These are phyloP conservation scores for Pilaira anomala DNA, from an alignment of 192 early-diverging fungal genomes.

Conservation along the genomic window DNA sequence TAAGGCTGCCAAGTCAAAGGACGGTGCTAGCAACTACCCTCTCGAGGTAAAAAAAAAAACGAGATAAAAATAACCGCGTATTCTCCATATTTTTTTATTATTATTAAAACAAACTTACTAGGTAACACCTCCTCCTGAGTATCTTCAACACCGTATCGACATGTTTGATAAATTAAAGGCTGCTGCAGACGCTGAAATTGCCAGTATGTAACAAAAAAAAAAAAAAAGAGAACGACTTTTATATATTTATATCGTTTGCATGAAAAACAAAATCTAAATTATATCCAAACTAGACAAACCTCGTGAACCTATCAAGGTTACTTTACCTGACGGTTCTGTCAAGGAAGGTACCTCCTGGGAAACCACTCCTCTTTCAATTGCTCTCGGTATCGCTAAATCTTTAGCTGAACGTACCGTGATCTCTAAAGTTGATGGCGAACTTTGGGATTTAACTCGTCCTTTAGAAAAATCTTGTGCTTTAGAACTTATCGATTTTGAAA, in stretches of 20 bases:
- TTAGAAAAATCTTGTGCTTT: conserved; percentile 76
- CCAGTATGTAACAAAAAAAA: conserved; percentile 53
- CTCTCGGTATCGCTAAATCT: conserved; percentile 83
- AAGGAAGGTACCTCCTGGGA: conserved; percentile 88
- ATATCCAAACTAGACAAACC: conserved; percentile 67
- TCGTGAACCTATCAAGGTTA: conserved; percentile 75
- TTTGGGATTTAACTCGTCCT: conserved; percentile 89
- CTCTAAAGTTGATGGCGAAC: conserved; percentile 86
- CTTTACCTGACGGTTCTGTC: conserved; percentile 81
- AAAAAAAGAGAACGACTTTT: not conserved
- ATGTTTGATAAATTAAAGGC: conserved; percentile 77
- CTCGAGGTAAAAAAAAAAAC: conserved; percentile 12
- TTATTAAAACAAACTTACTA: conserved; percentile 31
- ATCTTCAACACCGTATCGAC: conserved; percentile 73
- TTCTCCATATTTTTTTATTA: not conserved
- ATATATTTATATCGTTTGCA: not conserved
- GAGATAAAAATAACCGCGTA: not conserved
- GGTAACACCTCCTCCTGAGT: conserved; percentile 67
- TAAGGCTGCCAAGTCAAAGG: conserved; percentile 9
- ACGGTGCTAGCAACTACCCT: conserved; percentile 5
- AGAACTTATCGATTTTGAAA: conserved; percentile 93
- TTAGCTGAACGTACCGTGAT: conserved; percentile 88
- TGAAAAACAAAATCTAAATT: not conserved
- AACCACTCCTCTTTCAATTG: conserved; percentile 92
- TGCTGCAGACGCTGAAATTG: conserved; percentile 59